These are phyloP conservation scores for Hypoxylon fuscum DNA, from an alignment of 495 filamentous ascomycete genomes.

Conservation along the genomic window DNA sequence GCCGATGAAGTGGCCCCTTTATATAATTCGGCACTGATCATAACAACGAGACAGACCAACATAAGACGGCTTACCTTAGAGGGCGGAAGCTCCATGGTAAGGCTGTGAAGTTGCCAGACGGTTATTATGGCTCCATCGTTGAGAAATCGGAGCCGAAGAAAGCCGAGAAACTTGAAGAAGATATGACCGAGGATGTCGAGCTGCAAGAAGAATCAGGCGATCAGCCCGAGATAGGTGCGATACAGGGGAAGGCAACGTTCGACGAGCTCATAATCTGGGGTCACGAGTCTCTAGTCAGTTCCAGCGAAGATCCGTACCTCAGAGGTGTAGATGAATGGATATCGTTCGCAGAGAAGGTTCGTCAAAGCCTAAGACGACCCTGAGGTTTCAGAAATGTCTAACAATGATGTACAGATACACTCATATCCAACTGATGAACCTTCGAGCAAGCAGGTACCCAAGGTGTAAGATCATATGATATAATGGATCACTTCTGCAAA, in stretches of 20 bases:
- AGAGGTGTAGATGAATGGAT: slow-evolving; percentile 85
- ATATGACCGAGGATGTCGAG: slow-evolving; percentile 49
- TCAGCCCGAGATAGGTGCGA: slow-evolving; percentile 59
- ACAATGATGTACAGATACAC: slow-evolving; percentile 33
- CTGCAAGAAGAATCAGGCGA: slow-evolving; percentile 55
- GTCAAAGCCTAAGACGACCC: slow-evolving; percentile 11
- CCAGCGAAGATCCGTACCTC: slow-evolving; percentile 63
- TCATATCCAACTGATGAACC: slow-evolving; percentile 21
- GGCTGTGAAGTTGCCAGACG: slow-evolving; percentile 71
- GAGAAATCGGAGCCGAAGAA: slow-evolving; percentile 45
- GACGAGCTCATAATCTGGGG: slow-evolving; percentile 84
- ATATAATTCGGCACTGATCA: background rate
- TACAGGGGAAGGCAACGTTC: slow-evolving; percentile 75
- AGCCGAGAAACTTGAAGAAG: slow-evolving; percentile 34
- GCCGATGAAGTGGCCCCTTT: background rate
- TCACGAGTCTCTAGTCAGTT: slow-evolving; percentile 67
- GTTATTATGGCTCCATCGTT: slow-evolving; percentile 72
- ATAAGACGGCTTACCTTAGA: slow-evolving; percentile 75
- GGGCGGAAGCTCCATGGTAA: slow-evolving; percentile 82
- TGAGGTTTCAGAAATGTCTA: background rate
- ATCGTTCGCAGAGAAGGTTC: slow-evolving; percentile 69
- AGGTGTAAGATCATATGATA: background rate
- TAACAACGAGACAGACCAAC: slow-evolving; percentile 47
- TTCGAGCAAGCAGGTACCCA: background rate
- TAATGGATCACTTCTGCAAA: no score